Evolutionary conservation across 2,329 filamentous ascomycete genomes (phyloP), one percentile per base, ranked within the genome.

Genomic region (Cladophialophora carrionii): DNA sequence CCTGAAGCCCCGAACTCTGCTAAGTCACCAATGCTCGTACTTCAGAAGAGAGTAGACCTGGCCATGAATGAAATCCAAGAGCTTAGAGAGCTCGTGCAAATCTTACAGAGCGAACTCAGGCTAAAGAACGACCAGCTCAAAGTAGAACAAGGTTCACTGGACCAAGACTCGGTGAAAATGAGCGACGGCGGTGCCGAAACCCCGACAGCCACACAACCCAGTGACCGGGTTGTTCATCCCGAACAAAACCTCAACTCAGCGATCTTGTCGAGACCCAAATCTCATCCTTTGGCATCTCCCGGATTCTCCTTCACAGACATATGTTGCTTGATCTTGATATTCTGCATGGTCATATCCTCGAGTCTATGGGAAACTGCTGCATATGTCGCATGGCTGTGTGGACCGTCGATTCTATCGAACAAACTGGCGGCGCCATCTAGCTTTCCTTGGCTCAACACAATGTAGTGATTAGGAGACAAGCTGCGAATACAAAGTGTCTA

Each of bases 21-120:
- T 3, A 68, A 65, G 54, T 63, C 66, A 22, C 68, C 68, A 14
- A 70, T 70, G 64, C 62, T 70, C 8, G 68, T 70, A 12, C 53
- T 70, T 14, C 68, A 70, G 53, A 68, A 68, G 57, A 54, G 68
- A 31, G 62, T 70, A 4, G 64, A 67, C 32, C 32, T 70, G 31
- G 68, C 66, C 6, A 68, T 70, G 64, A 63, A 66, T 51, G 66
- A 69, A 31, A 70, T 69, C 14, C 64, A 70, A 56, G 68, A 70
- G 53, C 55, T 68, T 14, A 67, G 68, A 43, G 61, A 59, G 22
- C 53, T 66, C 9, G 63, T 70, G 6, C 63, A 68, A 24, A 51
- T 49, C 17, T 51, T 70, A 37, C 68, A 70, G 43, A 49, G 61
- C 7, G 62, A 66, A 31, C 59, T 70, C 10, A 60, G 56, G 29